Conservation (phyloP, 495 filamentous ascomycete genomes). For the Chaetomium cochliodes region DNA sequence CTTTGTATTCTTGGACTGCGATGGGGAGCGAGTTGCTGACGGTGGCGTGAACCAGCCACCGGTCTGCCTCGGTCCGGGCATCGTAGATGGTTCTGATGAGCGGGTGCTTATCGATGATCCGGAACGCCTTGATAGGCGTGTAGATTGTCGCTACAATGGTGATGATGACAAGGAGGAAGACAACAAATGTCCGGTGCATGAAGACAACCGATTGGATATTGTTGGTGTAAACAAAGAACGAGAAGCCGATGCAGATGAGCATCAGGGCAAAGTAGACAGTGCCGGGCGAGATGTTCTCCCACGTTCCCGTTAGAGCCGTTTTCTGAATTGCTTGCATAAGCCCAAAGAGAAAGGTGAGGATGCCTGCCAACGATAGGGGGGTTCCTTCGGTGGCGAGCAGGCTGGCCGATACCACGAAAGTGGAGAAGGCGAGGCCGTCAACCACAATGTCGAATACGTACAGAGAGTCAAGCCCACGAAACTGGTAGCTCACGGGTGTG, state of each 20-base stretch:
- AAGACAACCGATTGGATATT: slow-evolving; percentile 42
- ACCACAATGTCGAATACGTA: slow-evolving; percentile 44
- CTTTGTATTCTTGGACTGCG: slow-evolving; percentile 58
- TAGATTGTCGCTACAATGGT: slow-evolving; percentile 37
- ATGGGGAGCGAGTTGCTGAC: slow-evolving; percentile 51
- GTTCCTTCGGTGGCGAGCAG: slow-evolving; percentile 44
- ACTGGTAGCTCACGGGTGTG: slow-evolving; percentile 26
- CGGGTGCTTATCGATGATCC: slow-evolving; percentile 42
- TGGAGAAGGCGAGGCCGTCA: slow-evolving; percentile 41
- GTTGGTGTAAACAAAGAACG: slow-evolving; percentile 41
- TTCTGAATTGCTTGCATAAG: slow-evolving; percentile 32
- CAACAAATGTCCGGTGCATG: slow-evolving; percentile 41
- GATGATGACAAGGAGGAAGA: slow-evolving; percentile 35
- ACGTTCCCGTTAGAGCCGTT: slow-evolving; percentile 37
- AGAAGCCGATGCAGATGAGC: slow-evolving; percentile 41
- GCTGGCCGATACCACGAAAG: slow-evolving; percentile 40
- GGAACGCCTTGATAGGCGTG: slow-evolving; percentile 24
- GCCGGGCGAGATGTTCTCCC: slow-evolving; percentile 37
- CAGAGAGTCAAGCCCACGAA: slow-evolving; percentile 32
- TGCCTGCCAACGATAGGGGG: slow-evolving; percentile 38
- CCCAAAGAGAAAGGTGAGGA: slow-evolving; percentile 41
- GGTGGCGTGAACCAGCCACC: slow-evolving; percentile 47
- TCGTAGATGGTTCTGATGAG: slow-evolving; percentile 53
- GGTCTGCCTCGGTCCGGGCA: slow-evolving; percentile 47
- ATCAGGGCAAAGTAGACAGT: slow-evolving; percentile 32